phyloP scores from a whole-genome alignment of 2,329 filamentous ascomycete genomes.

The Knufia petricola region DNA sequence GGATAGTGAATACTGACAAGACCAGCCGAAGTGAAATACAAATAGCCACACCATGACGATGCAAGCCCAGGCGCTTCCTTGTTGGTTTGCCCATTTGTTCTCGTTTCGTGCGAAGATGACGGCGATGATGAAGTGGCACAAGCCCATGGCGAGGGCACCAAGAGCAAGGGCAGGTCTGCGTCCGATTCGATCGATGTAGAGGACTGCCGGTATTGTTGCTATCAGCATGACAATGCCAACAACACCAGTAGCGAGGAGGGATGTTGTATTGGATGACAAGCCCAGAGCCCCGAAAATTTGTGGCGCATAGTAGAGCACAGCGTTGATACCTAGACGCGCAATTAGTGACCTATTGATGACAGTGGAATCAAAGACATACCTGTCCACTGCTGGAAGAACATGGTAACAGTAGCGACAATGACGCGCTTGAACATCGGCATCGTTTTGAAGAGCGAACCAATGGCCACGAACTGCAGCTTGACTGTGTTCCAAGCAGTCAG shows the following conservation, averaged over 20 bases:
- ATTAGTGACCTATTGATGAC: too few species aligned
- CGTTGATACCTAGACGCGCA: slow-evolving; percentile 26
- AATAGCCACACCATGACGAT: slow-evolving; percentile 50
- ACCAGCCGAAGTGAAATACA: not conserved
- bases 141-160: slow-evolving; percentile 59
- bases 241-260: slow-evolving; percentile 31
- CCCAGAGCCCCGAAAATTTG: slow-evolving; percentile 20
- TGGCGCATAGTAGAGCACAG: slow-evolving; percentile 33
- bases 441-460: slow-evolving; percentile 30
- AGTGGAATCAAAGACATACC: too few species aligned
- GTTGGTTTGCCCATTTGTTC: slow-evolving; percentile 48
- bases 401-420: slow-evolving; percentile 31
- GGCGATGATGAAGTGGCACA: slow-evolving; percentile 62
- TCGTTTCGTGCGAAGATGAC: slow-evolving; percentile 57
- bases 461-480: slow-evolving; percentile 50
- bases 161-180: slow-evolving; percentile 32
- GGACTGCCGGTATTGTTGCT: slow-evolving; percentile 32
- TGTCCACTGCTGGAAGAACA: slow-evolving; percentile 40
- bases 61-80: slow-evolving; percentile 59
- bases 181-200: slow-evolving; percentile 34
- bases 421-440: slow-evolving; percentile 37
- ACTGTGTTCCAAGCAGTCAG: slow-evolving; percentile 54
- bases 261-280: slow-evolving; percentile 28
- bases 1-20: too few species aligned
- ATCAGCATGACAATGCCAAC: slow-evolving; percentile 33